Percentiles rank a stretch among this genome's conserved stretches.
These are phyloP conservation scores for Euphorbia lathyris DNA, from an alignment of 345 rosid genomes.

Conservation along the genomic window DNA sequence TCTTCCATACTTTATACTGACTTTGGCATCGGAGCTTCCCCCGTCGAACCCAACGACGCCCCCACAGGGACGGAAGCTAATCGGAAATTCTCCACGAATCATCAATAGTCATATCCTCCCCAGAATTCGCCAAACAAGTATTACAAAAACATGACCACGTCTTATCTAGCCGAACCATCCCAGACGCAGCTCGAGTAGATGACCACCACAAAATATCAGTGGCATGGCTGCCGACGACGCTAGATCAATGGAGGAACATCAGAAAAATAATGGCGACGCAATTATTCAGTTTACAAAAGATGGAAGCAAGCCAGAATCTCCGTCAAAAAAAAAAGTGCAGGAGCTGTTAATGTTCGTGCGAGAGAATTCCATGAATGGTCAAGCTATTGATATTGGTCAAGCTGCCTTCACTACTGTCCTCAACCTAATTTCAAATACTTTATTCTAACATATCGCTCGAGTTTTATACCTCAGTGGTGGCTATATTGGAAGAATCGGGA, in stretches of 20 bases:
- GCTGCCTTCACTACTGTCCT: constrained; percentile 34
- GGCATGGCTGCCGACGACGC: background rate
- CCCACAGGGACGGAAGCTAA: too few species aligned
- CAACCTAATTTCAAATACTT: too few species aligned
- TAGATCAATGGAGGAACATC: constrained; percentile 12
- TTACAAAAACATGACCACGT: constrained; percentile 11
- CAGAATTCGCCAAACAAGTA: constrained; percentile 7
- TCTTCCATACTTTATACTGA: too few species aligned
- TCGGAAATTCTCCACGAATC: too few species aligned
- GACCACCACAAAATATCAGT: background rate
- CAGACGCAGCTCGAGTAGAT: background rate
- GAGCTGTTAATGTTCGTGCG: constrained; percentile 11
- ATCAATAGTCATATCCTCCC: too few species aligned
- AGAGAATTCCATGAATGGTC: background rate
- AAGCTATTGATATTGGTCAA: too few species aligned
- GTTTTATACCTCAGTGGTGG: background rate
- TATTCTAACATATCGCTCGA: background rate
- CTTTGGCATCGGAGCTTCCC: too few species aligned
- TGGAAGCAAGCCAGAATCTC: constrained; percentile 9
- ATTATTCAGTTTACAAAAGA: constrained; percentile 13
- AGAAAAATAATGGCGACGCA: background rate
- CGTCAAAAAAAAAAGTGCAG: constrained; percentile 13
- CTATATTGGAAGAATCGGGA: constrained; percentile 37
- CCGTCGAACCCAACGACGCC: too few species aligned
- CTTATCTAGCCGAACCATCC: constrained; percentile 4